Base-by-base conservation (phyloP, 2,329 filamentous ascomycete genomes). In the Magnaporthales sp. region DNA sequence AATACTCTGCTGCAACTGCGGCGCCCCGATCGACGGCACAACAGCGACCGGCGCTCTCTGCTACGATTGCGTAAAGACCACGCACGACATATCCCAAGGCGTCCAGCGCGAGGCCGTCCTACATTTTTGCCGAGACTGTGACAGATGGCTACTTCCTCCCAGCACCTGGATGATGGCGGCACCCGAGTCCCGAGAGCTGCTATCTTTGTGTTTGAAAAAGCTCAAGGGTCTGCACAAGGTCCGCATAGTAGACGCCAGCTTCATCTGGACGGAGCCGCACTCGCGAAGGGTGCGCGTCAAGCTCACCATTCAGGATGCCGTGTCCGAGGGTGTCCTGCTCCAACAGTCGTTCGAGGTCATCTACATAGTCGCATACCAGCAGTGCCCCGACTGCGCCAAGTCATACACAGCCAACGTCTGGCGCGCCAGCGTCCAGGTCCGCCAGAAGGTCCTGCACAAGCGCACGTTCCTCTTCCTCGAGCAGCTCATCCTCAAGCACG, bases 1-100 rank as follows among this genome's bases (percentile, higher is more conserved):
- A n/a, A 97, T 98, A 75, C 90, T 99, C 67, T 99, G 95, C 80
- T 97, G 92, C 82, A 97, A 98, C 84, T 99, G 95, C 78, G 95
- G 94, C 75, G 93, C 92, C 68, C 90, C 94, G 54, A 97, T 99
- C 74, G 93, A 97, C 78, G 95, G 95, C 77, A 97, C 93, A 22
- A 87, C 88, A 15, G 84, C 91, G 29, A 89, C 91, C 66, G 93
- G 93, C 69, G 93, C 95, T 56, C 89, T 97, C 67, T 99, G 95
- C 81, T 92, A 92, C 78, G 94, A 98, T 82, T 98, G 95, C 78
- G 88, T 98, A 76, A 97, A 96, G 78, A 86, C 96, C 72, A 96
- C 93, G 63, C 87, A 96, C 79, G 95, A 99, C 79, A 94, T 97
- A 72, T 96, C 93, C 29, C 84, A 90, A 75, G 93, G 92, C 68